Evolutionary conservation across 202 grass and related monocot genomes (phyloP).

Genomic region (Bolboschoenoplectus hybrid): DNA sequence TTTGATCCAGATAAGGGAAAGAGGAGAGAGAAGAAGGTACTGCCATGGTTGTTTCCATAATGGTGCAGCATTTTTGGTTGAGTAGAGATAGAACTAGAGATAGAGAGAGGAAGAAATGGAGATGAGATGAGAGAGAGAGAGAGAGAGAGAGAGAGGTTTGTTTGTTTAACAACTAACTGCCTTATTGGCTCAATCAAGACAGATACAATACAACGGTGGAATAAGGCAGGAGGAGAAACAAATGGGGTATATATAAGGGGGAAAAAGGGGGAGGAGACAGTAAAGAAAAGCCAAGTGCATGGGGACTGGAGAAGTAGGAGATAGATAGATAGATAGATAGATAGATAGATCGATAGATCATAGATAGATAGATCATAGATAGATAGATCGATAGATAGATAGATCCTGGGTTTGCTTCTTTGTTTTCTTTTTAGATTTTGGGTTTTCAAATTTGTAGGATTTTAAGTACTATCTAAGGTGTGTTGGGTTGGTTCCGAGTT

Average conservation of each 20-base stretch:
- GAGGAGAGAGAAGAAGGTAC: constrained; percentile 57
- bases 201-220: constrained; percentile 47
- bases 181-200: constrained; percentile 37
- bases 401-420: too few relatives aligned
- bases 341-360: too few relatives aligned
- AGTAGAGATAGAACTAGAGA: constrained; percentile 51
- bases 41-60: constrained; percentile 45
- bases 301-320: constrained; percentile 48
- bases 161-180: constrained; percentile 25
- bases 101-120: constrained; percentile 29
- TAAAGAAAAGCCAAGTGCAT: constrained; percentile 16
- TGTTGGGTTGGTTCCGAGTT: too few relatives aligned
- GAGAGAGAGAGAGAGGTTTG: background rate
- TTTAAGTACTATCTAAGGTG: too few relatives aligned
- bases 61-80: constrained; percentile 69
- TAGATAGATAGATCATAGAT: too few relatives aligned
- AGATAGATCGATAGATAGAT: too few relatives aligned
- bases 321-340: background rate
- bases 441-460: too few relatives aligned
- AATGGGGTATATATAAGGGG: constrained; percentile 21
- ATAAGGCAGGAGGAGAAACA: constrained; percentile 1
- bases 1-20: constrained; percentile 55
- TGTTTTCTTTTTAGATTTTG: too few relatives aligned
- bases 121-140: background rate
- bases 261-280: constrained; percentile 38